These are phyloP conservation scores for Malus hybrid DNA, from an alignment of 331 rosid genomes.

Conservation along the genomic window DNA sequence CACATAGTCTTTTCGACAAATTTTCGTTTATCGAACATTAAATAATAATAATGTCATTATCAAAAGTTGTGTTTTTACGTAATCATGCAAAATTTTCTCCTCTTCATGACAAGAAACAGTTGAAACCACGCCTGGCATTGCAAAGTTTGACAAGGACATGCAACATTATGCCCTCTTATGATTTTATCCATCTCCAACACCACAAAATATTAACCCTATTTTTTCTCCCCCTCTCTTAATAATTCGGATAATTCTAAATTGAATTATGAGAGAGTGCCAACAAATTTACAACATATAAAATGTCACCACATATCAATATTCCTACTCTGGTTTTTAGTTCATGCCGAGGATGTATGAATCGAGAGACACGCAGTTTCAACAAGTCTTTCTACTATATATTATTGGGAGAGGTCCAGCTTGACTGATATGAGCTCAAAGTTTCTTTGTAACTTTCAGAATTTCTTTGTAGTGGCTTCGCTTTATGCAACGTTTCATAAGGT, in stretches of 20 bases:
- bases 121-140: neutral
- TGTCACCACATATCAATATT: neutral
- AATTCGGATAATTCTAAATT: neutral
- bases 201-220: neutral
- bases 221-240: neutral
- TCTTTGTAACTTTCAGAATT: no score
- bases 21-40: neutral
- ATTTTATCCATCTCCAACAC: conserved; percentile 1
- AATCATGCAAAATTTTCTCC: neutral
- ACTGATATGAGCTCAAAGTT: no score
- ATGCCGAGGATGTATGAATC: no score
- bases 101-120: neutral
- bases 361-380: no score
- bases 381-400: no score
- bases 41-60: neutral
- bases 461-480: no score
- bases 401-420: no score
- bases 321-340: neutral
- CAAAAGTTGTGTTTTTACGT: neutral
- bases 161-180: neutral
- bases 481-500: no score
- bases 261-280: neutral
- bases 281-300: neutral
- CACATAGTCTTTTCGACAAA: no score
- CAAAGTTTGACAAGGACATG: conserved; percentile 4